These are phyloP conservation scores for Pistacia vera DNA, from an alignment of 345 rosid species.

Conservation along the genomic window DNA sequence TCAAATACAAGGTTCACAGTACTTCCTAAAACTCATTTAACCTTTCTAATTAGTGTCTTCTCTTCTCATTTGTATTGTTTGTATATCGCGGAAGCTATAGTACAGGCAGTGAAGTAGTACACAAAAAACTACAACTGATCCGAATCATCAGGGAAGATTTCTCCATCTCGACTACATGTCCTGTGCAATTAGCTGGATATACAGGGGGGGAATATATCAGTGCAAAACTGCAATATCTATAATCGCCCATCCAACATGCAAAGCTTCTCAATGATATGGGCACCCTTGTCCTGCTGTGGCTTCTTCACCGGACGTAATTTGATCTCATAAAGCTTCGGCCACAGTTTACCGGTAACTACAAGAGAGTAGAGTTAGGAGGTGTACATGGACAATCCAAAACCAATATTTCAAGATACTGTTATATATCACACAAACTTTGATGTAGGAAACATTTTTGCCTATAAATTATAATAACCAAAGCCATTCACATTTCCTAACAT, in stretches of 20 bases:
- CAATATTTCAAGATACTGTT: neutral
- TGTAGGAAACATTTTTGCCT: neutral
- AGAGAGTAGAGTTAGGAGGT: neutral
- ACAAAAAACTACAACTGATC: neutral
- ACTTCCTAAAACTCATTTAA: neutral
- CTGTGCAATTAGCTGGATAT: no score
- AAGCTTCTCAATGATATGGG: constrained; percentile 33
- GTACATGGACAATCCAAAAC: neutral
- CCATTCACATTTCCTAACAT: neutral
- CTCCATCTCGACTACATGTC: neutral
- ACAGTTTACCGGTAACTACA: constrained; percentile 87
- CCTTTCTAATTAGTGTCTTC: neutral
- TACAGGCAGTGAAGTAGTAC: neutral
- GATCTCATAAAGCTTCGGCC: constrained; percentile 90
- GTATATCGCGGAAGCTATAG: neutral
- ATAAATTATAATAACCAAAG: neutral
- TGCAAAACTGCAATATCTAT: constrained; percentile 1
- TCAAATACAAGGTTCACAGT: neutral
- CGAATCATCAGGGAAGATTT: neutral
- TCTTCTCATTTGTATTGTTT: neutral
- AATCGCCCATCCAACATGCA: constrained; percentile 36
- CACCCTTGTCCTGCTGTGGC: constrained; percentile 13
- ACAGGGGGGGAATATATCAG: neutral
- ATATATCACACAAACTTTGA: neutral
- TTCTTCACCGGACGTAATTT: constrained; percentile 45